phyloP scores from a whole-genome alignment of 495 filamentous ascomycete species.

The Lentithecium fluviatile region DNA sequence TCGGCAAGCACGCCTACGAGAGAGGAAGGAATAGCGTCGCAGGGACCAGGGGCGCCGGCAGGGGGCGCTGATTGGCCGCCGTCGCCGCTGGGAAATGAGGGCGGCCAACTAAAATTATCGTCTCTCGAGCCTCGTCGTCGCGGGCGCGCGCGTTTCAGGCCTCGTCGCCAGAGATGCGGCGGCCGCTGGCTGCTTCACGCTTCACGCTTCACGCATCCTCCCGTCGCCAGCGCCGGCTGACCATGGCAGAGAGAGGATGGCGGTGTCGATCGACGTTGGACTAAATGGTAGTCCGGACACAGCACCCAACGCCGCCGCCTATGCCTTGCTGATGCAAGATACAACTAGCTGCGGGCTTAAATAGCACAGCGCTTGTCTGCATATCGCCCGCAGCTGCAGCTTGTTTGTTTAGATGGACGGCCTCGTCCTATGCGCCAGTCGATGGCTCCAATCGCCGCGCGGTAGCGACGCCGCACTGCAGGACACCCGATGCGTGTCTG shows the following conservation, averaged over 20 bases:
- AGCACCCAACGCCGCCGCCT: not conserved
- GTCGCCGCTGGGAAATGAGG: conserved; percentile 25
- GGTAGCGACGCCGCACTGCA: not conserved
- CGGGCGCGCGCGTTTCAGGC: conserved; percentile 8
- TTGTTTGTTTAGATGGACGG: conserved; percentile 10
- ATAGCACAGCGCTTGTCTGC: conserved; percentile 22
- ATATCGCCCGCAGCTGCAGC: conserved; percentile 19
- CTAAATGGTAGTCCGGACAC: too few relatives aligned
- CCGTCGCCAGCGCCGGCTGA: too few relatives aligned
- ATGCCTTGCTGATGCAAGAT: conserved; percentile 13
- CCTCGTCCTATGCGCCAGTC: not conserved
- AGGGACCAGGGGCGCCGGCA: conserved; percentile 6
- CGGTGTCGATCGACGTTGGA: too few relatives aligned
- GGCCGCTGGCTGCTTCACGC: conserved; percentile 2
- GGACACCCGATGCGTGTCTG: not conserved
- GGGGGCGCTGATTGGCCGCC: conserved; percentile 10
- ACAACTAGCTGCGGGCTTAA: conserved; percentile 3
- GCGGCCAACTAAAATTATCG: conserved; percentile 25
- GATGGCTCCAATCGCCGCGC: conserved; percentile 8
- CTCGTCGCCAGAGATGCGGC: not conserved
- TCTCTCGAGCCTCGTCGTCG: not conserved
- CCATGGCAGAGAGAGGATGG: too few relatives aligned
- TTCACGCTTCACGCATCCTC: too few relatives aligned
- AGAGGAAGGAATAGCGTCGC: conserved; percentile 2
- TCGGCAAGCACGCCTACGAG: not conserved